These are phyloP conservation scores for Massarina eburnea DNA, from an alignment of 2,329 filamentous ascomycete species.

Conservation along the genomic window DNA sequence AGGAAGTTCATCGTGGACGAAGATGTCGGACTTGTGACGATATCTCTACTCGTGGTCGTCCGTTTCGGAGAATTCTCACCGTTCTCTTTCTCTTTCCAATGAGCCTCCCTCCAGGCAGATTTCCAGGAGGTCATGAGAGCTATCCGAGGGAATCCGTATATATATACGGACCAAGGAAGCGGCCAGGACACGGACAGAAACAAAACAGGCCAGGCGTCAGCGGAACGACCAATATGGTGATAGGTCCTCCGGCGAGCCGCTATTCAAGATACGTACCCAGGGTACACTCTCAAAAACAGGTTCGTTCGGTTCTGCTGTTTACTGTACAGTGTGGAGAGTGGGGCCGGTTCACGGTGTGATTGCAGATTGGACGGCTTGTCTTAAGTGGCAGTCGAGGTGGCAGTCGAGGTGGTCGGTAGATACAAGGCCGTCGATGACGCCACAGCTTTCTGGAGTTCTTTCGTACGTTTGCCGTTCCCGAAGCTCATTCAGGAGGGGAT, in stretches of 20 bases:
- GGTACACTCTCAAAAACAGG: background rate
- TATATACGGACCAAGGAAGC: background rate
- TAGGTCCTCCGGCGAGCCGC: background rate
- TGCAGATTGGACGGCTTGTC: conserved; percentile 1
- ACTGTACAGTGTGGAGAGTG: background rate
- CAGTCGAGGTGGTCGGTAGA: background rate
- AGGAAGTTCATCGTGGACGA: background rate
- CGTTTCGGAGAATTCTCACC: background rate
- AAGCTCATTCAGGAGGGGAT: background rate
- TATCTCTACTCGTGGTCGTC: background rate
- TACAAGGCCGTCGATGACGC: background rate
- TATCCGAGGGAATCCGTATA: background rate
- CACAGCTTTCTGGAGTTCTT: background rate
- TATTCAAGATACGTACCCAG: background rate
- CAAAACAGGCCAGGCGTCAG: background rate
- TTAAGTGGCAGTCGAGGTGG: background rate
- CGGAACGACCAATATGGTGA: background rate
- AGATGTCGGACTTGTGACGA: background rate
- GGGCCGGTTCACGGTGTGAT: conserved; percentile 4
- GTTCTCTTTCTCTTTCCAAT: background rate
- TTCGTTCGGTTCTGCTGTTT: background rate
- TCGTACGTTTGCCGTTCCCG: background rate
- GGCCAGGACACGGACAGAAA: background rate
- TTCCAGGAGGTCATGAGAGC: background rate
- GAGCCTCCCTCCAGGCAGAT: background rate